phyloP scores from a whole-genome alignment of 2,329 filamentous ascomycete genomes.

The Penicillium sp. region DNA sequence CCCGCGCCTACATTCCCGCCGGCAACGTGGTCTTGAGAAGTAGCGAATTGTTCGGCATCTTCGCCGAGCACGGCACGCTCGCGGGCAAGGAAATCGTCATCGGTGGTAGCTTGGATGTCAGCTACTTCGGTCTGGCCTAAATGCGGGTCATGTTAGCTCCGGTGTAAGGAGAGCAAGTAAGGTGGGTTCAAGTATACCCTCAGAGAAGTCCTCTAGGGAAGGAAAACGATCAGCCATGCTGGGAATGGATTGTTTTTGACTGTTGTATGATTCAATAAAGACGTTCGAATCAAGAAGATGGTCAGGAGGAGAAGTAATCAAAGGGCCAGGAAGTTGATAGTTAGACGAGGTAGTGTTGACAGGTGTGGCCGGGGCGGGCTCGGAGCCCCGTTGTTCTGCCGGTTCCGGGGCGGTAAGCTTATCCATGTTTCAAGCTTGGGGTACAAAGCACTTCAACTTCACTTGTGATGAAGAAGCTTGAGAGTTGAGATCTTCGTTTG shows the following conservation, averaged over 20 bases:
- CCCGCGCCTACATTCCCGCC: constrained; percentile 58
- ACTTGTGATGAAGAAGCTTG: neutral
- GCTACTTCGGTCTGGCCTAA: constrained; percentile 37
- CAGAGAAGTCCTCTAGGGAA: constrained; percentile 74
- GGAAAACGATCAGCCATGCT: constrained; percentile 76
- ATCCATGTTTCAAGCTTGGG: constrained; percentile 13
- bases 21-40: constrained; percentile 63
- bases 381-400: constrained; percentile 14
- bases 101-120: constrained; percentile 45
- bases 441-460: constrained; percentile 14
- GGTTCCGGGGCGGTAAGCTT: constrained; percentile 18
- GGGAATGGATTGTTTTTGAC: constrained; percentile 6
- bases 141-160: constrained; percentile 25
- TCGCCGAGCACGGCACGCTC: constrained; percentile 89
- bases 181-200: constrained; percentile 43
- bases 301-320: neutral
- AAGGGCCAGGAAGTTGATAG: constrained; percentile 6
- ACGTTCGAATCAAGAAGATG: constrained; percentile 2
- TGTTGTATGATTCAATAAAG: constrained; percentile 9
- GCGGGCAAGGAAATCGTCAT: constrained; percentile 81
- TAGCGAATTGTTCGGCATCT: constrained; percentile 86
- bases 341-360: constrained; percentile 18
- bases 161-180: constrained; percentile 20
- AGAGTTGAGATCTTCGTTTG: neutral
- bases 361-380: constrained; percentile 22